phyloP scores from a whole-genome alignment of 129 eudicot genomes.

The Mikania micrantha region DNA sequence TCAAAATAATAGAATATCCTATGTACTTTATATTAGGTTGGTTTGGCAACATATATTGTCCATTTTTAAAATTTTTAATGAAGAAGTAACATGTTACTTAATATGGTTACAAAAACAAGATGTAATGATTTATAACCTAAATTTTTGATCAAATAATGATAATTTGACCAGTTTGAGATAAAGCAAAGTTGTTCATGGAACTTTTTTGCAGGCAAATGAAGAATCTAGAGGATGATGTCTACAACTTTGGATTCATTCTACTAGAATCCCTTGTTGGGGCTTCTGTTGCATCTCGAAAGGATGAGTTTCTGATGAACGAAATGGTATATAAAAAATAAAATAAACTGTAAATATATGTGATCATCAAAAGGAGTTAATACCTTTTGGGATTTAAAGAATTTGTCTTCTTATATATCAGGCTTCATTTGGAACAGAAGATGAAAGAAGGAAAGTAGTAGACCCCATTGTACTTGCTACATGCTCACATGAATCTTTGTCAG shows the following conservation, averaged over 20 bases:
- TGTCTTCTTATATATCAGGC: conserved; percentile 28
- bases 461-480: conserved; percentile 45
- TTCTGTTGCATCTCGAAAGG: conserved; percentile 36
- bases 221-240: conserved; percentile 59
- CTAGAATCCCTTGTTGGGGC: conserved; percentile 59
- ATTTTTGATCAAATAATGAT: neutral
- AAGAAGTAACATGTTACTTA: neutral
- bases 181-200: neutral
- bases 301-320: conserved; percentile 40
- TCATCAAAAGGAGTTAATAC: neutral
- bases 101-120: neutral
- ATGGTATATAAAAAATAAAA: too few relatives aligned
- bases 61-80: neutral
- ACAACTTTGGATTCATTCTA: conserved; percentile 57
- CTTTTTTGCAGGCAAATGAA: conserved; percentile 51
- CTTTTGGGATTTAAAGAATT: neutral
- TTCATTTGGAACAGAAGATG: conserved; percentile 37
- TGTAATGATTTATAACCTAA: neutral
- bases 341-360: neutral
- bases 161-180: neutral
- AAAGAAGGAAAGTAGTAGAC: conserved; percentile 43
- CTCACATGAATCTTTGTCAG: conserved; percentile 49
- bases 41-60: neutral
- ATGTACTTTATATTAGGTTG: too few relatives aligned
- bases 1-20: too few relatives aligned